Conservation (phyloP, 257 asterid genomes). For the Petrea volubilis region DNA sequence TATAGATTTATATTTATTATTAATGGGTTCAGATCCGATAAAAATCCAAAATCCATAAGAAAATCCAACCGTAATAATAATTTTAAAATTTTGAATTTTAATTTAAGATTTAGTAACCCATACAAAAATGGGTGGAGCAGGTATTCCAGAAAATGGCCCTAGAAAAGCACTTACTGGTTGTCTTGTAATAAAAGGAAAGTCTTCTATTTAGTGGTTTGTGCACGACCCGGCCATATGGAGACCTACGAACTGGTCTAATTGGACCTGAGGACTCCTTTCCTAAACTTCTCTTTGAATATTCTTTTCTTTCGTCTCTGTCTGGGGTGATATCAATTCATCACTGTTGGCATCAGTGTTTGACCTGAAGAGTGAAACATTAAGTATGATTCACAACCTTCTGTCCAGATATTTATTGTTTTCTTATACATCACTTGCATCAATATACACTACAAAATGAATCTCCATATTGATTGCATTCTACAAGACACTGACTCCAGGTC, state of each 20-base stretch:
- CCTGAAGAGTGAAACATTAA: slow-evolving; percentile 33
- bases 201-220: slow-evolving; percentile 50
- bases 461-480: slow-evolving; percentile 23
- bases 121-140: no score
- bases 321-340: slow-evolving; percentile 25
- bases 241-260: slow-evolving; percentile 25
- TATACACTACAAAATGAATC: background rate
- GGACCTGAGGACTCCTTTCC: slow-evolving; percentile 16
- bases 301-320: slow-evolving; percentile 27
- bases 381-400: no score
- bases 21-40: no score
- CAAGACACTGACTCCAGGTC: slow-evolving; percentile 20
- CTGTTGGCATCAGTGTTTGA: slow-evolving; percentile 26
- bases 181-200: slow-evolving; percentile 51
- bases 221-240: slow-evolving; percentile 42
- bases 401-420: no score
- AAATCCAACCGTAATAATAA: no score
- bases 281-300: slow-evolving; percentile 53
- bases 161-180: slow-evolving; percentile 39
- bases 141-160: background rate
- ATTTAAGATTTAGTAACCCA: no score
- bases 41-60: no score
- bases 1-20: no score
- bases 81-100: no score
- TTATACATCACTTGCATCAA: slow-evolving; percentile 10